Base-by-base conservation (phyloP, 2,329 filamentous ascomycete genomes). In the Aspergillus transmontanensis region DNA sequence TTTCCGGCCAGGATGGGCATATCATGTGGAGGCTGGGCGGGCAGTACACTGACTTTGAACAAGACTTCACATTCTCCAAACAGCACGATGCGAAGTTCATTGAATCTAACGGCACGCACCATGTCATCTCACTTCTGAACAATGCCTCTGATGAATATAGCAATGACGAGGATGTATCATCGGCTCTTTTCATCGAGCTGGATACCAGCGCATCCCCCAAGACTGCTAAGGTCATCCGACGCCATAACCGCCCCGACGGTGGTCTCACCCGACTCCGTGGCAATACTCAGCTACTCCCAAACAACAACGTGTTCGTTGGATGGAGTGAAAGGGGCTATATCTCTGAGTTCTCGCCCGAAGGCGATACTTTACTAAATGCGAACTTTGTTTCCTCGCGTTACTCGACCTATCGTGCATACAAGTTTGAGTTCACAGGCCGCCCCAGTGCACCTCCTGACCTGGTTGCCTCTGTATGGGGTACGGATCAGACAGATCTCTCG, bases 21-120 rank as follows among this genome's bases (percentile, higher is more conserved):
- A 75, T 80, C 28, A 68, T 78, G 41, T 81, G 78, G 79, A 70
- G 73, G 21, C 68, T 80, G 4, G 74, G 75, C 28, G 78, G 77
- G 7, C 65, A 66, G 6, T 63, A 64, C 9, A 70, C 62, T 16
- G 66, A 75, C 57, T 76, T 78, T 60, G 53, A 55, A 11, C 68
- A 72, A 58, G 72, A 76, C 30, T 78, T 77, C 58, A 67, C 62
- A 43, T 78, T 78, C 60, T 75, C 73, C 1, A 72, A 72, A 32
- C 78, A 79, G 57, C 75, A 81, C 66, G 75, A 79, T 69, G 70
- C 75, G 50, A 72, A 76, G 65, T 74, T 76, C 59, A 48, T 75
- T 12, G 59, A 70, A 28, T 72, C 70, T 1, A 69, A 72, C 28
- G 70, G 68, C 2, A 76, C 75, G 0, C 71, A 66, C 56, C 72